A percentile compares a stretch with the other conserved stretches of the same genome.
phyloP scores from a whole-genome alignment of 345 rosid genomes.

The Camelina neglecta region DNA sequence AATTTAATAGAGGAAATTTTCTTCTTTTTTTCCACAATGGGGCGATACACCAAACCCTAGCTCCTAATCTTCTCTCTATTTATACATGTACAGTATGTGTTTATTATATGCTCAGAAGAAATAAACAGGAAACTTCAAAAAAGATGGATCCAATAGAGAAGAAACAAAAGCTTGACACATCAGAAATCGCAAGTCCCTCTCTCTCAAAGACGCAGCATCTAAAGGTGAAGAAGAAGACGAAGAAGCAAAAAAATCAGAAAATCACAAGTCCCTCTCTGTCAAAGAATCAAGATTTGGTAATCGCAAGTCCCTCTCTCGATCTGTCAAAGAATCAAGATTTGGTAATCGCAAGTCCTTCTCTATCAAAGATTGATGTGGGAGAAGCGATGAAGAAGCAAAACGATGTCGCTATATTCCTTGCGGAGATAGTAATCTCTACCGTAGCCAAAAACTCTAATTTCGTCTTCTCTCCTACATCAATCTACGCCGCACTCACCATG shows the following conservation, averaged over 20 bases:
- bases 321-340: background rate
- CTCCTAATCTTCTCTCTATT: background rate
- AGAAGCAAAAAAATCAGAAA: background rate
- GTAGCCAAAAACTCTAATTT: background rate
- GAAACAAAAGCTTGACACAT: slow-evolving; percentile 18
- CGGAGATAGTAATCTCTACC: background rate
- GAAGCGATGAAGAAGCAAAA: slow-evolving; percentile 20
- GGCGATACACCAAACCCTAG: background rate
- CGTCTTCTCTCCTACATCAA: background rate
- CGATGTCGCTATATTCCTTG: slow-evolving; percentile 12
- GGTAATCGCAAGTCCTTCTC: background rate
- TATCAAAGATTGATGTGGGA: background rate
- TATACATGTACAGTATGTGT: background rate
- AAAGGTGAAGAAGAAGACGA: background rate
- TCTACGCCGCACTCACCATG: background rate
- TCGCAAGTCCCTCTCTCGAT: background rate
- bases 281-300: background rate
- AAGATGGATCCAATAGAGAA: slow-evolving; percentile 15
- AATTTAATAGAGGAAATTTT: background rate
- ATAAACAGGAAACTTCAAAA: background rate
- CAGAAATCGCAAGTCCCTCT: slow-evolving; percentile 12
- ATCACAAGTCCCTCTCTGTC: background rate
- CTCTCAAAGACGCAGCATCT: background rate
- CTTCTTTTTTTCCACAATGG: background rate
- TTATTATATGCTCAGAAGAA: background rate